A percentile compares a stretch with the other conserved stretches of the same genome.
These are phyloP conservation scores for Mucor irregularis DNA, from an alignment of 371 early-diverging fungal genomes.

Conservation along the genomic window DNA sequence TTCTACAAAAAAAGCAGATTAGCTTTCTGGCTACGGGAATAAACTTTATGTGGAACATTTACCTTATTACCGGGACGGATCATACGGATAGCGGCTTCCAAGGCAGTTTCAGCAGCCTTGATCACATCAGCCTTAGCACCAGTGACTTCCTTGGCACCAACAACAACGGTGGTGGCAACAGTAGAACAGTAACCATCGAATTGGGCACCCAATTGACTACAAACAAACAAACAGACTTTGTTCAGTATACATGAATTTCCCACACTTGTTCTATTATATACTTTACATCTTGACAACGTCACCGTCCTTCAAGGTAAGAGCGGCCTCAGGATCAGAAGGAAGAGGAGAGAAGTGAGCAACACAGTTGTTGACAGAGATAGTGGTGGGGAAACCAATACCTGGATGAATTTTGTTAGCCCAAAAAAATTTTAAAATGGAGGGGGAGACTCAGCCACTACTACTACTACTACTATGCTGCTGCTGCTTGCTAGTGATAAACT, in stretches of 20 bases:
- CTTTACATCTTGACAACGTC: slow-evolving; percentile 90
- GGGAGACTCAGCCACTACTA: slow-evolving; percentile 11
- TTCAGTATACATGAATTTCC: too few species aligned
- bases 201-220: slow-evolving; percentile 89
- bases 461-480: too few species aligned
- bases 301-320: slow-evolving; percentile 65
- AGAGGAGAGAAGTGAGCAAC: slow-evolving; percentile 87
- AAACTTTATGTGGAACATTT: slow-evolving; percentile 8
- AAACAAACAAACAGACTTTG: not conserved
- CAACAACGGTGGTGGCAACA: slow-evolving; percentile 87
- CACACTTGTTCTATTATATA: not conserved
- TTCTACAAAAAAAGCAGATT: slow-evolving; percentile 30
- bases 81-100: slow-evolving; percentile 81
- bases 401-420: not conserved
- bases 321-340: slow-evolving; percentile 61
- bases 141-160: slow-evolving; percentile 81
- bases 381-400: slow-evolving; percentile 92
- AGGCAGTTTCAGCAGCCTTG: slow-evolving; percentile 84
- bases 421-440: slow-evolving; percentile 14
- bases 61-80: slow-evolving; percentile 85
- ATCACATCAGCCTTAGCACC: slow-evolving; percentile 90
- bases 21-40: not conserved
- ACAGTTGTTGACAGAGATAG: slow-evolving; percentile 82
- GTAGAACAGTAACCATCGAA: slow-evolving; percentile 92
- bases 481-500: too few species aligned